A percentile compares a stretch with the other conserved stretches of the same genome.
These are phyloP conservation scores for Penicillium sp. DNA, from an alignment of 2,329 filamentous ascomycete genomes.

Conservation along the genomic window DNA sequence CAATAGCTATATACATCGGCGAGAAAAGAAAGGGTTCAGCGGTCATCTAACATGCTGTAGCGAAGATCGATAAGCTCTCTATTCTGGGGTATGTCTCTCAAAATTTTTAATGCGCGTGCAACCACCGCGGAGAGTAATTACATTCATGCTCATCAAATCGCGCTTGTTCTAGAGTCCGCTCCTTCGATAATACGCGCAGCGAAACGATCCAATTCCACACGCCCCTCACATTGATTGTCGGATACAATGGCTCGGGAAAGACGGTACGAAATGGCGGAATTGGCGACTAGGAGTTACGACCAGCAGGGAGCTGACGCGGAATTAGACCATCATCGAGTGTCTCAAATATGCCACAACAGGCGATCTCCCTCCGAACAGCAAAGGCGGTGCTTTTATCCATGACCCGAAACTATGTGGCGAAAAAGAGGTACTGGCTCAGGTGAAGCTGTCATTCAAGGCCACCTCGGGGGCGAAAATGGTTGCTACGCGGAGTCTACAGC, in stretches of 20 bases:
- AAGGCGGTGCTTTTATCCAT: slow-evolving; percentile 89
- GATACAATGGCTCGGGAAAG: slow-evolving; percentile 96
- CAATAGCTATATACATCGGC: not conserved
- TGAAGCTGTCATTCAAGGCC: slow-evolving; percentile 82
- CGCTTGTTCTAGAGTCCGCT: slow-evolving; percentile 60
- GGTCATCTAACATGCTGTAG: slow-evolving; percentile 41
- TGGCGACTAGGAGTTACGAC: not conserved
- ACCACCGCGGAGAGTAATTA: not conserved
- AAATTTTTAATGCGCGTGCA: not conserved
- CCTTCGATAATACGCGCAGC: slow-evolving; percentile 71
- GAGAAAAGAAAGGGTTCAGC: not conserved
- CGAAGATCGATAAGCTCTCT: slow-evolving; percentile 84
- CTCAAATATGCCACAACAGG: slow-evolving; percentile 97
- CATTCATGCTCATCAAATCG: not conserved
- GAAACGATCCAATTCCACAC: slow-evolving; percentile 86
- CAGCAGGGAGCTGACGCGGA: slow-evolving; percentile 8
- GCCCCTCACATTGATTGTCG: slow-evolving; percentile 92
- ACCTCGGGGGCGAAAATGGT: slow-evolving; percentile 78
- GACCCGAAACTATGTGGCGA: slow-evolving; percentile 87
- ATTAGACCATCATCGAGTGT: slow-evolving; percentile 88
- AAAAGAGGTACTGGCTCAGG: slow-evolving; percentile 84
- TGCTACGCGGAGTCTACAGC: slow-evolving; percentile 76
- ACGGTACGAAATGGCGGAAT: slow-evolving; percentile 55
- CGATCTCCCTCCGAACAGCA: slow-evolving; percentile 85
- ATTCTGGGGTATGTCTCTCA: slow-evolving; percentile 63